Evolutionary conservation across 1,284 basidiomycete species (phyloP), one percentile per base, ranked within the genome.

Genomic region (Termitomyces sp.): DNA sequence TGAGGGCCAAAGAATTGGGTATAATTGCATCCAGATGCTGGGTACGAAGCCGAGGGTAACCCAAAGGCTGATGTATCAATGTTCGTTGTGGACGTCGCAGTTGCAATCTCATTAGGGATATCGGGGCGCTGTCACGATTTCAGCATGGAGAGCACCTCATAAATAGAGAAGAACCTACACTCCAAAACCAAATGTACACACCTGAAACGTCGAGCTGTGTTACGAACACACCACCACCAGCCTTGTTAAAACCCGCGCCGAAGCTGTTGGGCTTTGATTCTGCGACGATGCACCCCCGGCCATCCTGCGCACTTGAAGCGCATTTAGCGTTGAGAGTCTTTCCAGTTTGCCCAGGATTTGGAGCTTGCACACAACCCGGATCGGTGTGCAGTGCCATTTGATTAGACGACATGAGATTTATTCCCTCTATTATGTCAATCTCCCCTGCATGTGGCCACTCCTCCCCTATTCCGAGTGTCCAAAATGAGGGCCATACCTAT

Each of bases 181-280:
- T 78, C 79, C 85, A 86, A 67, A 86, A 91, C 89, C 89, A 92
- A 28, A 89, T 79, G 61, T 75, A 83, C 21, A 86, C 72, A 4
- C 77, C 86, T 5, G 75, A 64, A 1, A 74, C 67, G 37, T 86
- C 85, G 59, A 86, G 81, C 62, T 88, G 86, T 5, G 81, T 71
- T 0, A 86, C 86, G 66, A 76, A 91, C 0, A 89, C 83, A 0
- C 88, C 88, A 21, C 89, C 89, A 11, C 87, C 85, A 1, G 79
- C 81, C 0, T 68, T 55, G 0, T 80, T 78, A 60, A 92, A 91
- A 1, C 71, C 76, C 5, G 59, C 60, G 0, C 78, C 79, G 61
- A 76, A 91, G 59, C 81, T 86, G 54, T 81, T 81, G 10, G 72
- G 67, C 54, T 78, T 77, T 0, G 67, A 76, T 64, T 87, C 84